phyloP scores from a whole-genome alignment of 306 rosid species.

The Hippophae gyantsensis region DNA sequence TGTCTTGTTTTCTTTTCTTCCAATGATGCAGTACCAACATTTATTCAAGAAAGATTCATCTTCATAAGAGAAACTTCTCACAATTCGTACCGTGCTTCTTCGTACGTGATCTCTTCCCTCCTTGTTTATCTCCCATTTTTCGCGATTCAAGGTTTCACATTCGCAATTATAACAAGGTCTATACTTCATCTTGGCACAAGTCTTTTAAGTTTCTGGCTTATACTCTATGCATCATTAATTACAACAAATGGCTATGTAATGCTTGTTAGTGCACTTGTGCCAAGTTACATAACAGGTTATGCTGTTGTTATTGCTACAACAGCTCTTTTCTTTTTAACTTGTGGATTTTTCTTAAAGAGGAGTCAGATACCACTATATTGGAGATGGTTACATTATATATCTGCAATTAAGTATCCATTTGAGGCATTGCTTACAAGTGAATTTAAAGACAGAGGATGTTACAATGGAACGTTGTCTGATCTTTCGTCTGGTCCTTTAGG shows the following conservation, averaged over 20 bases:
- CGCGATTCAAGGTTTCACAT: slow-evolving; percentile 78
- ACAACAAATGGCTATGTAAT: slow-evolving; percentile 82
- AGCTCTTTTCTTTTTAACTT: slow-evolving; percentile 79
- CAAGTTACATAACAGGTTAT: slow-evolving; percentile 81
- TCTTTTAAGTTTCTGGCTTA: slow-evolving; percentile 50
- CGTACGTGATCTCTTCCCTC: slow-evolving; percentile 69
- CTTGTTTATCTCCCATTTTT: slow-evolving; percentile 82
- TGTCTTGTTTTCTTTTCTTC: slow-evolving; percentile 89
- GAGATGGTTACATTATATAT: slow-evolving; percentile 79
- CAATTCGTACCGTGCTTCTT: slow-evolving; percentile 85
- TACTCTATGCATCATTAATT: slow-evolving; percentile 67
- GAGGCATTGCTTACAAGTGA: slow-evolving; percentile 77
- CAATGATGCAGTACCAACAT: slow-evolving; percentile 86
- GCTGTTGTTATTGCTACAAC: slow-evolving; percentile 90
- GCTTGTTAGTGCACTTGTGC: slow-evolving; percentile 92
- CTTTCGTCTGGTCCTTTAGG: slow-evolving; percentile 70
- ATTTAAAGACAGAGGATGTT: slow-evolving; percentile 51
- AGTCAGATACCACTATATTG: slow-evolving; percentile 51
- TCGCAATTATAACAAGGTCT: slow-evolving; percentile 54
- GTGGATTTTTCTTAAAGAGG: slow-evolving; percentile 73
- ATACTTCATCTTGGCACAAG: slow-evolving; percentile 42
- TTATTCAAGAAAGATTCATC: slow-evolving; percentile 77
- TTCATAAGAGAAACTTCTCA: slow-evolving; percentile 83
- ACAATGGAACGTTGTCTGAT: slow-evolving; percentile 37
- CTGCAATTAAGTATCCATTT: slow-evolving; percentile 86